Evolutionary conservation across 164 flowering plant genomes (phyloP).

Genomic region (Chimonanthus praecox): DNA sequence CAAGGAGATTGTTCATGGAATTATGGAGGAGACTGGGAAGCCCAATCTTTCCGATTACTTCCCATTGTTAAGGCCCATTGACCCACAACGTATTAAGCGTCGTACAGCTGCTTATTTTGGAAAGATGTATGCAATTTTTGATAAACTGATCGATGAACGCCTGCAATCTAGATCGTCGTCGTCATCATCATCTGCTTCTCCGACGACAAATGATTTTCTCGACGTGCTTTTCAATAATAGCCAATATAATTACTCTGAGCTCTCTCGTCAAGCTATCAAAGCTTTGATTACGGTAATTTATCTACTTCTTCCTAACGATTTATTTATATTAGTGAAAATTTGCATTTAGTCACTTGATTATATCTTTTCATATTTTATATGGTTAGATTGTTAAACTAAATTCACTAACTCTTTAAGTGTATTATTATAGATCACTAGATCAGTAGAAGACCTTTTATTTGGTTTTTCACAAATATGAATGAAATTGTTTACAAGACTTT

Average conservation of each 20-base stretch:
- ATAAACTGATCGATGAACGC: slow-evolving; percentile 3
- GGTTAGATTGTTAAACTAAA: too few species aligned
- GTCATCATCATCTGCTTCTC: background rate
- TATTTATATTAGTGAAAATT: too few species aligned
- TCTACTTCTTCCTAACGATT: background rate
- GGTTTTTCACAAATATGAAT: too few species aligned
- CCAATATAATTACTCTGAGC: background rate
- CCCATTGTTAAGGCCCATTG: background rate
- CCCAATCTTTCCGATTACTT: slow-evolving; percentile 5
- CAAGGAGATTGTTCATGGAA: background rate
- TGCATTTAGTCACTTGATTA: background rate
- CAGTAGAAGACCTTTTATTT: too few species aligned
- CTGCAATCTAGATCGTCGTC: background rate
- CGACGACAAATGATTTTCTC: background rate
- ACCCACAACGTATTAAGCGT: slow-evolving; percentile 3
- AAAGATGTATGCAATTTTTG: background rate
- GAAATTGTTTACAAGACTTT: too few species aligned
- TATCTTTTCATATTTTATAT: background rate
- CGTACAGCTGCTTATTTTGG: background rate
- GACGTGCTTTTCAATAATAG: slow-evolving; percentile 1
- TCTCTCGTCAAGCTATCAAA: background rate
- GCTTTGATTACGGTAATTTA: background rate
- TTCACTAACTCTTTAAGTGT: too few species aligned
- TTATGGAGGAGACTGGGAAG: background rate
- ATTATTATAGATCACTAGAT: too few species aligned